Base-by-base conservation (phyloP, 164 flowering plant genomes). In the Vitis vinifera region DNA sequence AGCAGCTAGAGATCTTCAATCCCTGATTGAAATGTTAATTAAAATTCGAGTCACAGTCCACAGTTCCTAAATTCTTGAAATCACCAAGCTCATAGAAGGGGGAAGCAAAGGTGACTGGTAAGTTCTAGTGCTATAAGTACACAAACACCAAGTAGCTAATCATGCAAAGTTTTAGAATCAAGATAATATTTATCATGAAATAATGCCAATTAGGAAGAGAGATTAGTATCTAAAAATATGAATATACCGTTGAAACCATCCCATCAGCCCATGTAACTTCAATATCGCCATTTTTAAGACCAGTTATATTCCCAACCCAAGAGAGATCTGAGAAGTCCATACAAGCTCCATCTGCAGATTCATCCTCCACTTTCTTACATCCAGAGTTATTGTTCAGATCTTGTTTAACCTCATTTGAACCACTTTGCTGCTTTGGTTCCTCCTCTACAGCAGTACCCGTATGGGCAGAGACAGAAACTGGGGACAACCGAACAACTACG, bases 251-350 rank as follows among this genome's bases (percentile, higher is more conserved):
- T 29, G 98, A 91, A 74, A 92, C 89, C 97, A 92, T 92, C 68
- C 95, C 97, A 83, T 96, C 92, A 37, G 97, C 98, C 99, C 99
- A 96, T 55, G 95, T 85, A 64, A 96, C 98, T 84, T 89, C 94
- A 77, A 96, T 96, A 76, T 92, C 93, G 67, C 99, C 99, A 89
- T 96, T 83, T 76, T 76, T 86, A 53, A 93, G 92, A 74, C 91
- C 88, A 63, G 92, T 92, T 71, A 96, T 89, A 84, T 91, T 87
- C 30, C 99, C 99, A 72, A 91, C 97, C 98, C 99, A 96, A 51
- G 99, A 92, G 49, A 96, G 90, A 76, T 87, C 89, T 8, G 87
- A 74, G 75, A 87, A 84, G 62, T 77, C 83, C 52, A 48, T 51
- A 68, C 48, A 74, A 51, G 70, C 60, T 50, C 85, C 85, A 62